Percentiles rank a stretch among this genome's conserved stretches.
Evolutionary conservation across 2,329 filamentous ascomycete genomes (phyloP).

Genomic region (Alternaria metachromatica): DNA sequence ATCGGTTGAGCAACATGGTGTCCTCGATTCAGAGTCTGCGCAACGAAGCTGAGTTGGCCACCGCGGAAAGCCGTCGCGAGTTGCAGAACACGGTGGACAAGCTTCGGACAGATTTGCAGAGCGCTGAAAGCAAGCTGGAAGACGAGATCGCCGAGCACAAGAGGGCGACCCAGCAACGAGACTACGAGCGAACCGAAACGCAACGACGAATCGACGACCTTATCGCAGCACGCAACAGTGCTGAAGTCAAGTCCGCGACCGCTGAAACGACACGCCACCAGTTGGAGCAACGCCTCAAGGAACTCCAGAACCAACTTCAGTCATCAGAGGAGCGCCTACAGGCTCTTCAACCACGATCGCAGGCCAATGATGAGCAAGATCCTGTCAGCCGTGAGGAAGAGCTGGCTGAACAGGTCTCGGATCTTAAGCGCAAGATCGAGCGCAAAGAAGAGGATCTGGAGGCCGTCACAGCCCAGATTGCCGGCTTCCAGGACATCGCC

Average conservation of each 20-base stretch:
- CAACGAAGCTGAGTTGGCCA: constrained; percentile 87
- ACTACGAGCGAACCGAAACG: constrained; percentile 86
- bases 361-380: constrained; percentile 60
- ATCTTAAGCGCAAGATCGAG: constrained; percentile 87
- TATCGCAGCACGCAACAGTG: constrained; percentile 76
- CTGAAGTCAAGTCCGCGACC: constrained; percentile 84
- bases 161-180: constrained; percentile 81
- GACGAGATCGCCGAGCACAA: constrained; percentile 85
- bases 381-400: constrained; percentile 76
- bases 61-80: constrained; percentile 81
- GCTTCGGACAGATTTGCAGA: constrained; percentile 78
- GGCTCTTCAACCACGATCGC: constrained; percentile 77
- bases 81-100: constrained; percentile 78
- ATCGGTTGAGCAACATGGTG: constrained; percentile 81
- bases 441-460: constrained; percentile 81
- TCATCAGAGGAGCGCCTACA: constrained; percentile 87
- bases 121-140: constrained; percentile 81
- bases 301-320: constrained; percentile 84
- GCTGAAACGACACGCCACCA: constrained; percentile 89
- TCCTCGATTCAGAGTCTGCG: constrained; percentile 85
- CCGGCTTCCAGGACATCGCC: constrained; percentile 88
- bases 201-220: constrained; percentile 95
- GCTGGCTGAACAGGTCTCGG: constrained; percentile 79
- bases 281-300: constrained; percentile 85
- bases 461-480: constrained; percentile 78